These are phyloP conservation scores for Eutypella sp. DNA, from an alignment of 2,329 filamentous ascomycete genomes.

Conservation along the genomic window DNA sequence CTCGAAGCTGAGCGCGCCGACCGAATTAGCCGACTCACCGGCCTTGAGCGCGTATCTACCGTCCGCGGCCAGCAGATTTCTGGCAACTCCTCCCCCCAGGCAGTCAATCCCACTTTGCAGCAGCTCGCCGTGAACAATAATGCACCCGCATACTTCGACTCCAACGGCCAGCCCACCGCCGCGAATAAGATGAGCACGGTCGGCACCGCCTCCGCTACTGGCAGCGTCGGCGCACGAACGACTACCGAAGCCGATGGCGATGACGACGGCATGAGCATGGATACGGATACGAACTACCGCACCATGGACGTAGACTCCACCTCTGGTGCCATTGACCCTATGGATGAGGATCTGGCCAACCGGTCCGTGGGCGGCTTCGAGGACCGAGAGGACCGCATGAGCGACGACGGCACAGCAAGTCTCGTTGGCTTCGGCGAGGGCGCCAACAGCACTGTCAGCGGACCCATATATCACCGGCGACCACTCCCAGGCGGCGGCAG, in stretches of 20 bases:
- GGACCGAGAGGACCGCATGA: slow-evolving; percentile 83
- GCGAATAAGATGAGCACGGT: slow-evolving; percentile 82
- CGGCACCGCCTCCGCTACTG: slow-evolving; percentile 83
- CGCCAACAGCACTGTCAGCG: slow-evolving; percentile 77
- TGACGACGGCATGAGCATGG: slow-evolving; percentile 67
- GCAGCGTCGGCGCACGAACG: slow-evolving; percentile 61
- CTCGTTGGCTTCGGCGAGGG: slow-evolving; percentile 92
- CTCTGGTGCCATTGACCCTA: slow-evolving; percentile 24
- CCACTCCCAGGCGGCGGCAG: slow-evolving; percentile 35
- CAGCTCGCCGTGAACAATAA: too few species aligned
- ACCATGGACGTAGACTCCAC: slow-evolving; percentile 50
- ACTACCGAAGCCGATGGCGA: slow-evolving; percentile 49
- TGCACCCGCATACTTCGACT: slow-evolving; percentile 75
- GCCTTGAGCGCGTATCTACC: slow-evolving; percentile 84
- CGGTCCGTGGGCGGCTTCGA: slow-evolving; percentile 48
- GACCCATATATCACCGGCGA: slow-evolving; percentile 62
- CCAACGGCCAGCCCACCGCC: slow-evolving; percentile 61
- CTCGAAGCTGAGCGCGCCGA: slow-evolving; percentile 90
- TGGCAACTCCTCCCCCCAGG: too few species aligned
- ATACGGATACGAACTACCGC: slow-evolving; percentile 55
- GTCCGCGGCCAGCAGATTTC: slow-evolving; percentile 53
- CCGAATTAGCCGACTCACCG: slow-evolving; percentile 88
- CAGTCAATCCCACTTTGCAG: too few species aligned
- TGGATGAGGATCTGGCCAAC: slow-evolving; percentile 36
- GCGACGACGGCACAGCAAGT: slow-evolving; percentile 77